A percentile compares a stretch with the other conserved stretches of the same genome.
Conservation (phyloP, 2,329 filamentous ascomycete genomes). For the Phialophora verrucosa region DNA sequence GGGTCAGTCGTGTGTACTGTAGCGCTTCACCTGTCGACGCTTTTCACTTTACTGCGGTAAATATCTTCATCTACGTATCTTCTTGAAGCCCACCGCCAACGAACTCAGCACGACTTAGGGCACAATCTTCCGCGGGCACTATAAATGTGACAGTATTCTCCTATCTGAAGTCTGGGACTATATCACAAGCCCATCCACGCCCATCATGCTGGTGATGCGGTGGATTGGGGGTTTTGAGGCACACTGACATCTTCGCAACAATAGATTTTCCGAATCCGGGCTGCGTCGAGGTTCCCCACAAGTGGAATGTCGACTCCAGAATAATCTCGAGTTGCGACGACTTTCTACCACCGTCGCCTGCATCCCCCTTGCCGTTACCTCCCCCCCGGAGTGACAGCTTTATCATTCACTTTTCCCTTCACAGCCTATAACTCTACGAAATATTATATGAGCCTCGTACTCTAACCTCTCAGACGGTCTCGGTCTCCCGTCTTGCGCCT, state of each 20-base stretch:
- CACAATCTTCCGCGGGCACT: too few relatives aligned
- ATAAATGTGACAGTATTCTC: too few relatives aligned
- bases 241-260: neutral
- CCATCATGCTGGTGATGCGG: too few relatives aligned
- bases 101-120: too few relatives aligned
- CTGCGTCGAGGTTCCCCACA: conserved; percentile 2
- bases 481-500: conserved; percentile 31
- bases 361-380: neutral
- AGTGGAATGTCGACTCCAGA: conserved; percentile 4
- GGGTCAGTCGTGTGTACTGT: too few relatives aligned
- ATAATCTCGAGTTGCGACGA: conserved; percentile 7
- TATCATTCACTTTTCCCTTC: neutral
- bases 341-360: neutral
- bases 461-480: conserved; percentile 18
- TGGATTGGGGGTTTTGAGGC: too few relatives aligned
- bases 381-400: conserved; percentile 6
- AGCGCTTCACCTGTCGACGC: too few relatives aligned
- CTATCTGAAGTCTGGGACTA: too few relatives aligned
- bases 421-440: neutral
- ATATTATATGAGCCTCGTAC: conserved; percentile 27
- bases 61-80: too few relatives aligned
- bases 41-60: too few relatives aligned
- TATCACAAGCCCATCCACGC: too few relatives aligned
- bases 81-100: too few relatives aligned
- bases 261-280: neutral